These are phyloP conservation scores for Gracilaria gracilis DNA, from an alignment of 23 red algal species.

Conservation along the genomic window DNA sequence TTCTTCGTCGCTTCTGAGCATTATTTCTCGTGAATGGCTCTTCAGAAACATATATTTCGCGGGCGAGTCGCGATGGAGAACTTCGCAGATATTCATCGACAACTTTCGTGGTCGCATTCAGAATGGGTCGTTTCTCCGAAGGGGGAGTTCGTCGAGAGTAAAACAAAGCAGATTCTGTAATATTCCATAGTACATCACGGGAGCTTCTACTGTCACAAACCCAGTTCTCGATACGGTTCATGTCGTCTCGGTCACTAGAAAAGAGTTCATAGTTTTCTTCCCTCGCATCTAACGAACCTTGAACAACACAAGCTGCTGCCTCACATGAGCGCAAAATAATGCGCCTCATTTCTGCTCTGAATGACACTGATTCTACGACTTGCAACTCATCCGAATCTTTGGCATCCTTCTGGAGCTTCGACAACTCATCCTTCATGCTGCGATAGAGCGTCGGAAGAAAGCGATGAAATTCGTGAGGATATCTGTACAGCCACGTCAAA, in stretches of 20 bases:
- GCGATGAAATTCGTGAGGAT: slow-evolving; percentile 43
- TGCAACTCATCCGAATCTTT: slow-evolving; percentile 8
- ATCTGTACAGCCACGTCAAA: slow-evolving; percentile 39
- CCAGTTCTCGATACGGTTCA: slow-evolving; percentile 46
- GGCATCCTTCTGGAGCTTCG: slow-evolving; percentile 26
- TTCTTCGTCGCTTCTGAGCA: slow-evolving; percentile 53
- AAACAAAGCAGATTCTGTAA: slow-evolving; percentile 33
- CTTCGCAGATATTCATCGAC: slow-evolving; percentile 47
- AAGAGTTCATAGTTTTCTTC: slow-evolving; percentile 31
- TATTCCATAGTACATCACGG: slow-evolving; percentile 23
- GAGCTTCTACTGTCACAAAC: slow-evolving; percentile 1
- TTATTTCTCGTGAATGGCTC: slow-evolving; percentile 8
- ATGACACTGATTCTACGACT: slow-evolving; percentile 1
- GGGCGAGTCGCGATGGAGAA: slow-evolving; percentile 1
- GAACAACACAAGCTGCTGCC: slow-evolving; percentile 37
- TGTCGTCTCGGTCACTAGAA: not conserved
- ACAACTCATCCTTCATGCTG: slow-evolving; percentile 27
- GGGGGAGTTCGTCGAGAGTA: not conserved
- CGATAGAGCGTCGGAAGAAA: slow-evolving; percentile 54
- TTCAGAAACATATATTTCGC: not conserved
- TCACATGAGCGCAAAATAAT: slow-evolving; percentile 36
- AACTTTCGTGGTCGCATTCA: slow-evolving; percentile 28
- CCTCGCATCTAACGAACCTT: slow-evolving; percentile 30
- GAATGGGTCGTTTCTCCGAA: slow-evolving; percentile 8
- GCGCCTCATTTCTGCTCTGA: slow-evolving; percentile 12